A percentile compares a stretch with the other conserved stretches of the same genome.
Conservation (phyloP, 768 basidiomycete genomes). For the Hygrocybe coccinea region DNA sequence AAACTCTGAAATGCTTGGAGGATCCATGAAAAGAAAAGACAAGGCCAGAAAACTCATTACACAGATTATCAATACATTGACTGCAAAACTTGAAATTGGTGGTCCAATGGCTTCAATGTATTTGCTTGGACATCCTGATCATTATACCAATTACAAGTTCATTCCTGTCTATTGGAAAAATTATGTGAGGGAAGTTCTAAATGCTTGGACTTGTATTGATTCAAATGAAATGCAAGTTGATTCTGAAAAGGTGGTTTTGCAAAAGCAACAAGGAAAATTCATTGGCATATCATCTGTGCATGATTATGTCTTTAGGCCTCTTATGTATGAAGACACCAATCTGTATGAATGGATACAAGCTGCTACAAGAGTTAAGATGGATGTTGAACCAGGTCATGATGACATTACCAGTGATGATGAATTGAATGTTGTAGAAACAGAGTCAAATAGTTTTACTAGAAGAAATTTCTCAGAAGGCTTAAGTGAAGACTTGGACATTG, state of each 20-base stretch:
- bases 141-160: no score
- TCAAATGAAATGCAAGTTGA: neutral
- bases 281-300: no score
- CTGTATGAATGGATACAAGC: slow-evolving; percentile 28
- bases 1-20: neutral
- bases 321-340: slow-evolving; percentile 14
- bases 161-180: no score
- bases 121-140: neutral
- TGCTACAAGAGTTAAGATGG: slow-evolving; percentile 1
- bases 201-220: no score
- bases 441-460: no score
- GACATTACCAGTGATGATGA: no score
- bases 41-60: neutral
- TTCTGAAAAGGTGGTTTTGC: neutral
- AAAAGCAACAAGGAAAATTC: no score
- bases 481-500: neutral
- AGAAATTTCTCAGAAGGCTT: no score
- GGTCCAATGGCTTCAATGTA: neutral
- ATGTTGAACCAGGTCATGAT: neutral
- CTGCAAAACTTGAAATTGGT: slow-evolving; percentile 1
- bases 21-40: neutral
- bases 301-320: slow-evolving; percentile 27
- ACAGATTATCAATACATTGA: neutral
- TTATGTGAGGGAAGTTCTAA: slow-evolving; percentile 24
- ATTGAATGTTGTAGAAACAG: neutral